Percentiles rank a stretch among this genome's conserved stretches.
Conservation (phyloP, 176 grass and related monocot genomes). For the Carex kokanica region DNA sequence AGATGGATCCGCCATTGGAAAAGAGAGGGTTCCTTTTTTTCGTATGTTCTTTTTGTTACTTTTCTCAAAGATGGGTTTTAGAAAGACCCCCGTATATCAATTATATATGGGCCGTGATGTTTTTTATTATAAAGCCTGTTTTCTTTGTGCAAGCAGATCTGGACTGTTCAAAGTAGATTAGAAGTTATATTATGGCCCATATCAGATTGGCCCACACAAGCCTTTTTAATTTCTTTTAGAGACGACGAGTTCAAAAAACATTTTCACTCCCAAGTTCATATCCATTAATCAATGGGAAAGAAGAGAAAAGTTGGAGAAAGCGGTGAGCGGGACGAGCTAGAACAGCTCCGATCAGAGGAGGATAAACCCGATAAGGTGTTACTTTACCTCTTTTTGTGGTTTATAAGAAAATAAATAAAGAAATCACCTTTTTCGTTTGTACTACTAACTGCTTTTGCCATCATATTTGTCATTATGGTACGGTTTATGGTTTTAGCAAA, state of each 20-base stretch:
- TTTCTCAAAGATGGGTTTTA: not conserved
- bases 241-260: not conserved
- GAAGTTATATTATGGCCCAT: not conserved
- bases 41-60: not conserved
- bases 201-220: not conserved
- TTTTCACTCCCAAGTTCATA: too few relatives aligned
- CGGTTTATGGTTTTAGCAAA: not conserved
- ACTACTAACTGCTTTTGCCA: not conserved
- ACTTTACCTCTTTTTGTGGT: not conserved
- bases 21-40: not conserved
- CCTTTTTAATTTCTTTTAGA: not conserved
- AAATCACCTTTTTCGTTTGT: not conserved
- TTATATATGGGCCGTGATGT: not conserved
- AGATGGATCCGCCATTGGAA: constrained; percentile 21
- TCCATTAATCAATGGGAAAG: not conserved
- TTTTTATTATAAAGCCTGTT: not conserved
- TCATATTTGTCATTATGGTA: not conserved
- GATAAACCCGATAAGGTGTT: not conserved
- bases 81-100: not conserved
- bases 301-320: not conserved
- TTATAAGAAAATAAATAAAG: not conserved
- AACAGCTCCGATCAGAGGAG: not conserved
- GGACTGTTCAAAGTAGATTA: not conserved
- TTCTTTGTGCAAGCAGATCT: not conserved
- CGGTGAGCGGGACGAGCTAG: not conserved